A percentile compares a stretch with the other conserved stretches of the same genome.
phyloP scores from a whole-genome alignment of 78 protist genomes.

The Chrysochromulina tobinii region DNA sequence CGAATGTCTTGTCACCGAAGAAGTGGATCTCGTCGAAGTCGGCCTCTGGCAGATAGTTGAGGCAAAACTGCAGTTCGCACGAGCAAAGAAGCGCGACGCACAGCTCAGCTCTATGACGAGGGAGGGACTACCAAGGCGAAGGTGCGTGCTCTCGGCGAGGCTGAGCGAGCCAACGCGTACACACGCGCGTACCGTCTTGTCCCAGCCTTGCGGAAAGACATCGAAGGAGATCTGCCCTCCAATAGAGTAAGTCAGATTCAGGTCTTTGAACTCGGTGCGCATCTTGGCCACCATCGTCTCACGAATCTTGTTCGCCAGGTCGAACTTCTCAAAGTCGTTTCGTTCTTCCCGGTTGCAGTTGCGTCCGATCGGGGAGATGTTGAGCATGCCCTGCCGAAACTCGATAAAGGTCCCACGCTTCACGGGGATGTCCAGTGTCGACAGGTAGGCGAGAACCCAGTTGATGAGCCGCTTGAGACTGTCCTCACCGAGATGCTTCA shows the following conservation, averaged over 20 bases:
- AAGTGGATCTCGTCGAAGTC: constrained; percentile 90
- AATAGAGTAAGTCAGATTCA: constrained; percentile 83
- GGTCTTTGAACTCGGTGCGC: constrained; percentile 69
- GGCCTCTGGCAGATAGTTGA: neutral
- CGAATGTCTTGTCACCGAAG: constrained; percentile 94
- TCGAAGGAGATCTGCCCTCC: constrained; percentile 99
- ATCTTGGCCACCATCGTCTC: constrained; percentile 71
- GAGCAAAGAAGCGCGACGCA: neutral
- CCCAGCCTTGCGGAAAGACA: constrained; percentile 93
- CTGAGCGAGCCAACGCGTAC: neutral
- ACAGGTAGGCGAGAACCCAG: constrained; percentile 72
- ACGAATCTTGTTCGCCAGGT: constrained; percentile 64
- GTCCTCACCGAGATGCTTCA: constrained; percentile 84
- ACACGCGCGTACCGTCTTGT: constrained; percentile 30
- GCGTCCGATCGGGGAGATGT: constrained; percentile 98
- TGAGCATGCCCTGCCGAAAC: constrained; percentile 98
- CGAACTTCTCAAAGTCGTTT: constrained; percentile 76
- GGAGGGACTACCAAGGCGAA: neutral
- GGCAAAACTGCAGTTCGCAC: neutral
- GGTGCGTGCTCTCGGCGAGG: neutral
- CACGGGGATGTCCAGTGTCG: constrained; percentile 84
- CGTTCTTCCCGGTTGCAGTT: constrained; percentile 95
- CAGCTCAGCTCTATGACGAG: too few relatives aligned
- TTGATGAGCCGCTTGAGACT: constrained; percentile 75
- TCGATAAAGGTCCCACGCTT: constrained; percentile 96